A percentile compares a stretch with the other conserved stretches of the same genome.
These are phyloP conservation scores for Stachybotrys chartarum DNA, from an alignment of 2,329 filamentous ascomycete species.

Conservation along the genomic window DNA sequence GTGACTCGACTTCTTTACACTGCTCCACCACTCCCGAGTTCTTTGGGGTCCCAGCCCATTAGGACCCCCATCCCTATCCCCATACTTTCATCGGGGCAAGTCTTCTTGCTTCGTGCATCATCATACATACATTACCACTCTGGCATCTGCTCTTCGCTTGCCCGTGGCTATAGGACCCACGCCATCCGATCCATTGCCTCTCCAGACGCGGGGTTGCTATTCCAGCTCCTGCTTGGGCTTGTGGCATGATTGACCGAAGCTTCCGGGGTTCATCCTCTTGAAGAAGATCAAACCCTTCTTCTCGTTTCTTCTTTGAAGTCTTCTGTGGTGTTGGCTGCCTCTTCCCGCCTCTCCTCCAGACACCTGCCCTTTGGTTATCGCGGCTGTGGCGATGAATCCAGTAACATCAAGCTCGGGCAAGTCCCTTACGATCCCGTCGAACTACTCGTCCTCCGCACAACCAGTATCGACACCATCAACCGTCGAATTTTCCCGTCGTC, in stretches of 20 bases:
- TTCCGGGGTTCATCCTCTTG: no score
- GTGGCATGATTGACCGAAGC: neutral
- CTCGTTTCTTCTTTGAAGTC: no score
- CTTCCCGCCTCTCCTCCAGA: neutral
- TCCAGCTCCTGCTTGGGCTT: neutral
- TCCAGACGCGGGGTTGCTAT: neutral
- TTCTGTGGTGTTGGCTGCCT: neutral
- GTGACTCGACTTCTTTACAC: conserved; percentile 20
- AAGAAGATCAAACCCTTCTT: no score
- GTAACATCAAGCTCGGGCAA: conserved; percentile 36
- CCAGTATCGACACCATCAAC: conserved; percentile 34
- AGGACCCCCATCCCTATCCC: conserved; percentile 22
- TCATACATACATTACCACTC: neutral
- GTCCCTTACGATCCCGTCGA: conserved; percentile 38
- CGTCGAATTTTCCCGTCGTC: conserved; percentile 45
- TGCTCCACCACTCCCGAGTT: conserved; percentile 17
- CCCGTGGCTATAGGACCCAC: neutral
- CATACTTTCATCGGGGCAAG: neutral
- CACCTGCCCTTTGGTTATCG: neutral
- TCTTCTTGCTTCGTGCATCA: neutral
- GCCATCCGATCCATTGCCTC: neutral
- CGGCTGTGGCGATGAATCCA: conserved; percentile 20
- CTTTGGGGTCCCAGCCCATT: conserved; percentile 26
- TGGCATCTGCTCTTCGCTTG: neutral
- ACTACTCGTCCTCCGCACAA: conserved; percentile 32